These are phyloP conservation scores for Thymus mandschuricus DNA, from an alignment of 257 asterid species.

Conservation along the genomic window DNA sequence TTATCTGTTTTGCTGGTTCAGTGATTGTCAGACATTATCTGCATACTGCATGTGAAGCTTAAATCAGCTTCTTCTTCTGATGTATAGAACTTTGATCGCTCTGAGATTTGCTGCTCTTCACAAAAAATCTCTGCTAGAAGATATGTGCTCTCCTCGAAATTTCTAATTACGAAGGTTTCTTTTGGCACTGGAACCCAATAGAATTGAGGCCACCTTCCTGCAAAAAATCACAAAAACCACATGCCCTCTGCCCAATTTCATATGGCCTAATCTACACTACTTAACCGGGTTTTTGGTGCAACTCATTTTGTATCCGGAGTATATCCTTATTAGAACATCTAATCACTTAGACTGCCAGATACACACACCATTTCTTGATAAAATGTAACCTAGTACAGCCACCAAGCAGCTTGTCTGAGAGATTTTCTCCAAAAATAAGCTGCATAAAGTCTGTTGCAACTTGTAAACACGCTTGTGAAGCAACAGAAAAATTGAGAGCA, in stretches of 20 bases:
- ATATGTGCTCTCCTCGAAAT: not conserved
- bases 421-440: not conserved
- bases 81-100: not conserved
- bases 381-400: not conserved
- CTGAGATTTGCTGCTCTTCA: not conserved
- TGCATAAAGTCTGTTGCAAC: not conserved
- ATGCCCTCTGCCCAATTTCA: not conserved
- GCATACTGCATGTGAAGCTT: not conserved
- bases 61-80: not conserved
- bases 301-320: not conserved
- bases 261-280: conserved; percentile 1
- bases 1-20: too few relatives aligned
- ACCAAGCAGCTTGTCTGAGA: too few relatives aligned
- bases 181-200: not conserved
- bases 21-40: too few relatives aligned
- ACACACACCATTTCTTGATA: too few relatives aligned
- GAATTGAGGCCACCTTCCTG: not conserved
- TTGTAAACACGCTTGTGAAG: not conserved
- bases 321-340: not conserved
- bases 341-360: not conserved
- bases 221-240: not conserved
- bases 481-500: conserved; percentile 3
- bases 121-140: not conserved
- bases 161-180: not conserved
- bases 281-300: not conserved